Evolutionary conservation across 176 grass and related monocot genomes (phyloP), one percentile per base, ranked within the genome.

Genomic region (Eremochloa ophiuroides): DNA sequence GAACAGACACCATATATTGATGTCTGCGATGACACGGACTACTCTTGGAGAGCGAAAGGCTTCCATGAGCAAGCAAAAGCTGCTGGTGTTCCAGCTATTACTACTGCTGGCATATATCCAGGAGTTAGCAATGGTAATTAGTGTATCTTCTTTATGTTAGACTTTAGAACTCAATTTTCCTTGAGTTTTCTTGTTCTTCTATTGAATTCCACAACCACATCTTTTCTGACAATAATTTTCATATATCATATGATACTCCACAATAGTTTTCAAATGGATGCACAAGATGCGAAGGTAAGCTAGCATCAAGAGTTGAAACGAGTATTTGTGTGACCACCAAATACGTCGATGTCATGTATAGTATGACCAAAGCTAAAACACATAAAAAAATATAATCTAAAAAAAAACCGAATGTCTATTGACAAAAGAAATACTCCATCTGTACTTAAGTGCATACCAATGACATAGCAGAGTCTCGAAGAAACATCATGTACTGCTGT

Each of bases 91-190:
- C 92, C 95, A 62, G 95, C 92, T 89, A 76, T 98, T 79, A 98
- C 90, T 83, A 94, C 95, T 62, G 90, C 88, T 16, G 95, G 95
- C 85, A 98, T 98, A 75, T 98, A 94, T 88, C 92, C 95, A 72
- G 95, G 95, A 90, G 88, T 98, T 28, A 98, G 95, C 95, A 98
- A 94, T 84, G 86, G 95, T 62, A 62, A 30, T 62, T 62, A 4
- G 27, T 15, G 60, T 30, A 62, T 15, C 0, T 30, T 7, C 37
- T 69, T 14, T 25, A 22, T 69, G 1, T 69, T 41, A 16, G 12
- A 29, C 11, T 62, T 27, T 62, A 62, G 26, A 28, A 7, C 26
- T 28, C 27, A 29, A 62, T 62, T 62, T 51, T 27, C 23, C 56
- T 60, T 60, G 23, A 5, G 58, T 60, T 60, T 62, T 62, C 11